A percentile compares a stretch with the other conserved stretches of the same genome.
Evolutionary conservation across 768 basidiomycete genomes (phyloP).

Genomic region (Suillus tomentosus): DNA sequence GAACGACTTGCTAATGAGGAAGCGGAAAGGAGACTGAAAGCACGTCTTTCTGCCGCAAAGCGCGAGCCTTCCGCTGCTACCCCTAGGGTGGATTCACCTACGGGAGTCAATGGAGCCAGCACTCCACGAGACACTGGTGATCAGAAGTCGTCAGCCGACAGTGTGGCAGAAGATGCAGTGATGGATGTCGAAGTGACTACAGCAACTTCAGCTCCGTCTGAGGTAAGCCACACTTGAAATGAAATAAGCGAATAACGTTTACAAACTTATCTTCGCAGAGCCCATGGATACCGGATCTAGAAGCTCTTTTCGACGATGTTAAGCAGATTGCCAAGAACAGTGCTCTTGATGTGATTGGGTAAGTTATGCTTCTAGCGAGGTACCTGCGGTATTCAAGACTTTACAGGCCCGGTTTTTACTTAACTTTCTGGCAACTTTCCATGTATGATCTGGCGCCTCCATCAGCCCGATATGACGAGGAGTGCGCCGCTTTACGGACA

Average conservation of each 20-base stretch:
- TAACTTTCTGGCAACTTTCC: constrained; percentile 96
- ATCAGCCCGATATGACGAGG: constrained; percentile 74
- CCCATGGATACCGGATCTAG: constrained; percentile 81
- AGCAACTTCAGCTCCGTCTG: constrained; percentile 32
- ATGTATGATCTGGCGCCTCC: constrained; percentile 88
- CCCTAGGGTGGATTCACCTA: constrained; percentile 69
- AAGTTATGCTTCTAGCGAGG: constrained; percentile 29
- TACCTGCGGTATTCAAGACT: constrained; percentile 14
- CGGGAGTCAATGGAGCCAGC: constrained; percentile 33
- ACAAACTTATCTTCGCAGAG: constrained; percentile 40
- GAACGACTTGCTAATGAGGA: constrained; percentile 72
- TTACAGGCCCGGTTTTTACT: constrained; percentile 83
- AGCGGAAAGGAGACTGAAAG: constrained; percentile 80
- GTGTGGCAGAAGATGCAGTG: constrained; percentile 43
- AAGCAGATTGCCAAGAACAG: constrained; percentile 68
- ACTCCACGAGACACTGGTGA: constrained; percentile 29
- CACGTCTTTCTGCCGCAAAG: constrained; percentile 70
- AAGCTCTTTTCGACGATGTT: constrained; percentile 73
- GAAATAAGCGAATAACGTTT: background rate
- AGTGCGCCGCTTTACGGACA: constrained; percentile 58
- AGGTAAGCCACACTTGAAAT: constrained; percentile 35
- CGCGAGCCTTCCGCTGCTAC: constrained; percentile 59
- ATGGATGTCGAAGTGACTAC: constrained; percentile 55
- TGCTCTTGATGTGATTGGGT: constrained; percentile 73
- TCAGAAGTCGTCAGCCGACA: constrained; percentile 30